Base-by-base conservation (phyloP, 352 stramenopile genomes). In the Phytophthora hybrid region DNA sequence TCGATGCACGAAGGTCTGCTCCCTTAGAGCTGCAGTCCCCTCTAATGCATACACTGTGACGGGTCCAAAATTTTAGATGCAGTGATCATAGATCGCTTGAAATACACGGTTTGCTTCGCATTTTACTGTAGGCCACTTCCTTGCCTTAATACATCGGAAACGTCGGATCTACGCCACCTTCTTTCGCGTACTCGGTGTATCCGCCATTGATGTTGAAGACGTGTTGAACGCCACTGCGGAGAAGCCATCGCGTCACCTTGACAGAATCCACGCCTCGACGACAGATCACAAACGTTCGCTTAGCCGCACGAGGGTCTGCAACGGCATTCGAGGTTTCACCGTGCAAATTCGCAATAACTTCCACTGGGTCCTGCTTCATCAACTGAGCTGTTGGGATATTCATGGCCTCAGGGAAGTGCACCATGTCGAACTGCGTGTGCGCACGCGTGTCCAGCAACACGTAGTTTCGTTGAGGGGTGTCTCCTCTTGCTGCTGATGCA, bases 251-350 rank as follows among this genome's bases (percentile, higher is more conserved):
- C 11, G 87, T 88, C 14, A 86, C 84, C 8, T 73, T 74, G 5
- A 89, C 73, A 9, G 88, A 96, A 57, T 94, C 88, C 6, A 95
- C 74, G 8, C 90, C 90, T 32, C 90, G 88, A n/a, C 88, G 84
- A 56, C 90, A 96, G 44, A 96, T 92, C 32, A 96, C 88, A 44
- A 90, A 85, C 5, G 59, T 73, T 63, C 18, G 61, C 18, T 69
- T 70, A 4, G 23, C n/a, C 7, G 1, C 19, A 23, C 39, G 10
- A 16, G 14, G 18, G 31, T 64, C 31, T 18, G 31, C 26, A 23
- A 16, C 16, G 41, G n/a, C 8, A 19, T 46, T 46, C 6, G 55
- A 29, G 21, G 19, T 46, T 23, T 21, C 41, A 47, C 59, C 34
- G 23, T 76, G 63, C 44, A 86, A 65, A 4, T 19, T 52, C 2